Conservation (phyloP, 164 flowering plant genomes). For the Berberis thunbergii region DNA sequence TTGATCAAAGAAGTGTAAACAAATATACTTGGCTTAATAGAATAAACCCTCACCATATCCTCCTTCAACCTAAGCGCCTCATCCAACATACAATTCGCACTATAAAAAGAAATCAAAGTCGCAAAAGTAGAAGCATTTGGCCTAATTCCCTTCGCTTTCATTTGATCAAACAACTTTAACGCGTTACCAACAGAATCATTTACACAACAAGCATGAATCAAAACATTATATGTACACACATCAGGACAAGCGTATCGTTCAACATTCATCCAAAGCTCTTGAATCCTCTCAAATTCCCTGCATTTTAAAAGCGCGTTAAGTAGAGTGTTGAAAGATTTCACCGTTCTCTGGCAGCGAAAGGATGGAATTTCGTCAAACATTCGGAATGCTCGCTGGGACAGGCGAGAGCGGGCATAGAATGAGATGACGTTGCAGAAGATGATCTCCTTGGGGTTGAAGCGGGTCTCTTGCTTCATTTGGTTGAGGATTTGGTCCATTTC, state of each 20-base stretch:
- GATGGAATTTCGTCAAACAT: slow-evolving; percentile 41
- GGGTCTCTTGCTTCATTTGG: slow-evolving; percentile 40
- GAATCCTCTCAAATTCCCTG: slow-evolving; percentile 30
- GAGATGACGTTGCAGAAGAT: slow-evolving; percentile 58
- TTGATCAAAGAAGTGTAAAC: slow-evolving; percentile 57
- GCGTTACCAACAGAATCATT: slow-evolving; percentile 31
- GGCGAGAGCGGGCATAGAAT: slow-evolving; percentile 45
- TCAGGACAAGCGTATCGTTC: slow-evolving; percentile 31
- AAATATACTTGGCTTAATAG: slow-evolving; percentile 27
- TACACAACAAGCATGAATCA: slow-evolving; percentile 42
- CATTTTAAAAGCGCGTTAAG: slow-evolving; percentile 48
- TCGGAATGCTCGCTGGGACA: slow-evolving; percentile 33
- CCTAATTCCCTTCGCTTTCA: slow-evolving; percentile 34
- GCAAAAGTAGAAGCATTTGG: slow-evolving; percentile 56
- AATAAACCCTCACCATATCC: slow-evolving; percentile 35
- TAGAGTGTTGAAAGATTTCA: slow-evolving; percentile 45
- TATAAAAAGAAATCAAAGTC: slow-evolving; percentile 28
- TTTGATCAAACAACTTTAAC: slow-evolving; percentile 53
- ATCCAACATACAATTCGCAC: too few relatives aligned
- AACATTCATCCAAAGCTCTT: slow-evolving; percentile 24
- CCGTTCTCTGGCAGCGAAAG: slow-evolving; percentile 44
- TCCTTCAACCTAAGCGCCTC: slow-evolving; percentile 38
- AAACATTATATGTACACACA: slow-evolving; percentile 62
- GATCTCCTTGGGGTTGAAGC: slow-evolving; percentile 40
- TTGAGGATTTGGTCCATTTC: slow-evolving; percentile 52